Conservation (phyloP, 805 yeast genomes). For the Candida ortonii region DNA sequence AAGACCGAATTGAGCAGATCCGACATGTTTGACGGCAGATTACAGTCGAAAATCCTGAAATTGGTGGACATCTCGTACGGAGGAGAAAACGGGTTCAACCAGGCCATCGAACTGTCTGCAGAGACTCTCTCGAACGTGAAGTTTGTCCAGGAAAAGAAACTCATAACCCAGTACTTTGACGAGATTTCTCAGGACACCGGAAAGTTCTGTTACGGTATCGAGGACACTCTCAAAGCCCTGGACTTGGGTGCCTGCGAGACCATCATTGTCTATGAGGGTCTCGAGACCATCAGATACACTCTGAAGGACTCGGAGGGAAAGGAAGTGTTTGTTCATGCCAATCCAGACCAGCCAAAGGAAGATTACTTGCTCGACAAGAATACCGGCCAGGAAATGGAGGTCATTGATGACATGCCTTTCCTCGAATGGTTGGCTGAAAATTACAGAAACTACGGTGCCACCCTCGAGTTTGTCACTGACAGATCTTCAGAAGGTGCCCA, state of each 20-base stretch:
- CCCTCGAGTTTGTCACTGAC: slow-evolving; percentile 94
- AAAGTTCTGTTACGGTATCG: slow-evolving; percentile 95
- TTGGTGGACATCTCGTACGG: slow-evolving; percentile 97
- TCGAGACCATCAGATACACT: slow-evolving; percentile 79
- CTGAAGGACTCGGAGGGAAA: slow-evolving; percentile 80
- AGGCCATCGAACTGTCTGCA: slow-evolving; percentile 96
- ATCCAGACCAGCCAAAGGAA: slow-evolving; percentile 72
- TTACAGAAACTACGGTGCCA: slow-evolving; percentile 91
- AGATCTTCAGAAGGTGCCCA: slow-evolving; percentile 98
- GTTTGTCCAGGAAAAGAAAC: slow-evolving; percentile 96
- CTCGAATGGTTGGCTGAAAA: slow-evolving; percentile 98
- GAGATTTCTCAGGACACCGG: slow-evolving; percentile 98
- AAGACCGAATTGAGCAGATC: slow-evolving; percentile 91
- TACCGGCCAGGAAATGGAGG: slow-evolving; percentile 91
- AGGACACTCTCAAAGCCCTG: slow-evolving; percentile 92
- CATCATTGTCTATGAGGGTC: slow-evolving; percentile 88
- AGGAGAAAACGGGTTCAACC: slow-evolving; percentile 99
- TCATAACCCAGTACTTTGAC: slow-evolving; percentile 87
- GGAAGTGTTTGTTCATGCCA: slow-evolving; percentile 67
- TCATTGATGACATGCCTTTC: slow-evolving; percentile 76
- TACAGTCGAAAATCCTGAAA: slow-evolving; percentile 81
- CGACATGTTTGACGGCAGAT: slow-evolving; percentile 88
- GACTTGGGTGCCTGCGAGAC: slow-evolving; percentile 96
- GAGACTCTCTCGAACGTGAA: slow-evolving; percentile 96
- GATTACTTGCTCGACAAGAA: slow-evolving; percentile 73